Percentiles rank a stretch among this genome's conserved stretches.
Evolutionary conservation across 257 asterid genomes (phyloP).

Genomic region (Nicotiana sylvestris): DNA sequence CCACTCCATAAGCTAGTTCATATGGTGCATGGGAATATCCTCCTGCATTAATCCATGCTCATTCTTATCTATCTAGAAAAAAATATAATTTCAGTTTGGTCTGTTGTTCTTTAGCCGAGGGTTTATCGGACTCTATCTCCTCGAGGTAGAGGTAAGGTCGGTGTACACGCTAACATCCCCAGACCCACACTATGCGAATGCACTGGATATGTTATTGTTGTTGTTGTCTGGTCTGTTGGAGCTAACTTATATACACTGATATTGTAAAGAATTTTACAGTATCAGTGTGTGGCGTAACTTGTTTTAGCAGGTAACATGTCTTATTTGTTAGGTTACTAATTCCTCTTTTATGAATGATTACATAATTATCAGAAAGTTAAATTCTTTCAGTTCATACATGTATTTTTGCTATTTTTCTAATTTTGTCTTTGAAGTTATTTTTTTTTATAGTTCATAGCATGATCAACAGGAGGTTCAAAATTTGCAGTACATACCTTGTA

Average conservation of each 20-base stretch:
- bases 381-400: not conserved
- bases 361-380: too few species aligned
- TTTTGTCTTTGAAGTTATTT: not conserved
- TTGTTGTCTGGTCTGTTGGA: not conserved
- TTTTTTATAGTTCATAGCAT: not conserved
- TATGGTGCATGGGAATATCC: conserved; percentile 88
- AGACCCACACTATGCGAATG: too few species aligned
- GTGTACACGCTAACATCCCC: too few species aligned
- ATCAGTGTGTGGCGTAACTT: not conserved
- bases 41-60: conserved; percentile 35
- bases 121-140: too few species aligned
- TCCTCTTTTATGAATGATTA: too few species aligned
- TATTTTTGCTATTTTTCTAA: not conserved
- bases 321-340: not conserved
- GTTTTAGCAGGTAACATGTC: not conserved
- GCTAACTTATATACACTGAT: not conserved
- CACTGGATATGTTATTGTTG: too few species aligned
- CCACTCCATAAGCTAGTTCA: conserved; percentile 60
- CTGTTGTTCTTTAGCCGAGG: too few species aligned
- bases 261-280: not conserved
- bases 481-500: conserved; percentile 47
- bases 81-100: not conserved
- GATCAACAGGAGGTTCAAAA: not conserved
- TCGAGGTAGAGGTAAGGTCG: too few species aligned
- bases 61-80: not conserved